phyloP scores from a whole-genome alignment of 768 basidiomycete species.

The Sporobolomyces phaffii region DNA sequence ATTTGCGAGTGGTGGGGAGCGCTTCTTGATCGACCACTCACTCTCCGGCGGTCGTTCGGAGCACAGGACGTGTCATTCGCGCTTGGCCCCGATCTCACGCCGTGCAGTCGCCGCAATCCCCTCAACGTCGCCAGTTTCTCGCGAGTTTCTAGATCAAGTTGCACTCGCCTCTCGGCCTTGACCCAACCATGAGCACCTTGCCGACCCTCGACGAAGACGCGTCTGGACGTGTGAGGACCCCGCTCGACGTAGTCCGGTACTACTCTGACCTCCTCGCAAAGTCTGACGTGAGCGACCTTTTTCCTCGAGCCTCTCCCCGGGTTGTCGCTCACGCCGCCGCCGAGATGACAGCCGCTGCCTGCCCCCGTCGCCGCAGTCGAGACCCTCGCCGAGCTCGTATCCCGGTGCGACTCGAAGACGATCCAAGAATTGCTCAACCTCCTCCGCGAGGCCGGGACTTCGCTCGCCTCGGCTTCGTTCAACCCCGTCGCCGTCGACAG shows the following conservation, averaged over 20 bases:
- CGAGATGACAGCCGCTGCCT: constrained; percentile 28
- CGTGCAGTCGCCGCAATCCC: no score
- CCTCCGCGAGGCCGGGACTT: constrained; percentile 66
- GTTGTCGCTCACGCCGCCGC: neutral
- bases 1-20: neutral
- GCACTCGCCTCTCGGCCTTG: neutral
- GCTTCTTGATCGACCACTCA: neutral
- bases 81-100: no score
- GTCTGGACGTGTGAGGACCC: no score
- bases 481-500: constrained; percentile 79
- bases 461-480: constrained; percentile 58
- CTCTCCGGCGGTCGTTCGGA: no score
- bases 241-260: constrained; percentile 18
- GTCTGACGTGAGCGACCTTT: constrained; percentile 12
- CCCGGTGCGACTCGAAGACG: constrained; percentile 56
- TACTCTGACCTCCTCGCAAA: constrained; percentile 17
- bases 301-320: neutral
- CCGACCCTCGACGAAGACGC: neutral
- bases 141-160: no score
- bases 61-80: no score
- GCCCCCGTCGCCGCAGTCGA: constrained; percentile 42
- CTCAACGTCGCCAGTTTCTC: no score
- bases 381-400: constrained; percentile 36
- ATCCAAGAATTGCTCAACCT: constrained; percentile 88
- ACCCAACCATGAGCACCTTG: neutral